phyloP scores from a whole-genome alignment of 2,329 filamentous ascomycete genomes.

The Verticillium tricorpus region DNA sequence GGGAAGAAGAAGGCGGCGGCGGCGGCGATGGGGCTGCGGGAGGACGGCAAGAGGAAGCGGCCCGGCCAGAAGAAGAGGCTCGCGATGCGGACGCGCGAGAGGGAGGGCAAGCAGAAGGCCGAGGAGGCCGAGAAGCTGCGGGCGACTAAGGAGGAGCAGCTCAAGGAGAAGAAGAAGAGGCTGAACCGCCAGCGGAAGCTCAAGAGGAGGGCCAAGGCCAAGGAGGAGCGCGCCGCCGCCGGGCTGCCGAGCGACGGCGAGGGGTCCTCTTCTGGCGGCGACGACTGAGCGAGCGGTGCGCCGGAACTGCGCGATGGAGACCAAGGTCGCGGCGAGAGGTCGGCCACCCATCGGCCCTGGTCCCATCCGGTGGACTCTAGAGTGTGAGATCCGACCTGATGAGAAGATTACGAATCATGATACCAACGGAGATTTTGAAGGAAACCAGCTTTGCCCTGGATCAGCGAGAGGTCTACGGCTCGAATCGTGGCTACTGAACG shows the following conservation, averaged over 20 bases:
- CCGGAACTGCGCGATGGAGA: background rate
- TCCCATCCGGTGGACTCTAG: no score
- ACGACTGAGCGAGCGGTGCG: background rate
- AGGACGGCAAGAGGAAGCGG: constrained; percentile 34
- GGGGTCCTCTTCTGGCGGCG: background rate
- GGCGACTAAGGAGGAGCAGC: constrained; percentile 48
- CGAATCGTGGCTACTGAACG: no score
- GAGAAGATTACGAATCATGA: background rate
- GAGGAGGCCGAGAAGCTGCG: constrained; percentile 31
- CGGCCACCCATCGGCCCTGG: no score
- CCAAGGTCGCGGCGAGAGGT: background rate
- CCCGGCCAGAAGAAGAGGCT: constrained; percentile 58
- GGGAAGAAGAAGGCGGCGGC: background rate
- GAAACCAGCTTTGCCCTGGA: no score
- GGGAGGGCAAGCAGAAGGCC: constrained; percentile 34
- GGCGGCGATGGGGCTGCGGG: constrained; percentile 3
- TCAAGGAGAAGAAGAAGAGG: constrained; percentile 59
- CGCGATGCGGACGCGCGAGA: constrained; percentile 40
- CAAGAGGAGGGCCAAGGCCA: constrained; percentile 53
- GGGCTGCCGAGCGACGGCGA: background rate
- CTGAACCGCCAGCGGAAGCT: constrained; percentile 57
- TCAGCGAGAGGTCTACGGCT: no score
- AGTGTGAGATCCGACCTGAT: no score
- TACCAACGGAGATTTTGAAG: no score
- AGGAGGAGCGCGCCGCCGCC: constrained; percentile 38